Percentiles rank a stretch among this genome's conserved stretches.
These are phyloP conservation scores for Luffa acutangula DNA, from an alignment of 306 rosid genomes.

Conservation along the genomic window DNA sequence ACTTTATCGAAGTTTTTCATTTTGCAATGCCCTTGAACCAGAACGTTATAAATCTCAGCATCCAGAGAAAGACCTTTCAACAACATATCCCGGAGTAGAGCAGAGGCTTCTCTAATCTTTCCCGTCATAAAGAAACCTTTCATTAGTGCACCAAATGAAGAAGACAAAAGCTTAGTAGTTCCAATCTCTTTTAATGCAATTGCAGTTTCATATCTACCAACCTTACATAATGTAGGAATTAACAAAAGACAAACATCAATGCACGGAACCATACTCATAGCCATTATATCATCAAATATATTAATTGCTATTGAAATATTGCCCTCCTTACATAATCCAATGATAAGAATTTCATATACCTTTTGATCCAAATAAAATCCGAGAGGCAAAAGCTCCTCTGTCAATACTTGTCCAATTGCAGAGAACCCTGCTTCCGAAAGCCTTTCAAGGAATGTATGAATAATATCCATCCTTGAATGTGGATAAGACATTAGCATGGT, in stretches of 20 bases:
- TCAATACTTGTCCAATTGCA: conserved; percentile 24
- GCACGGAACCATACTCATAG: conserved; percentile 31
- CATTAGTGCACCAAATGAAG: conserved; percentile 35
- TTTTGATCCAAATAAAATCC: conserved; percentile 34
- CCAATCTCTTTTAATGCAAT: conserved; percentile 39
- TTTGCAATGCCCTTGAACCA: conserved; percentile 51
- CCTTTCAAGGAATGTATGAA: conserved; percentile 37
- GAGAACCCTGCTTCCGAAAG: conserved; percentile 39
- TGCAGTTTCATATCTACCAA: conserved; percentile 41
- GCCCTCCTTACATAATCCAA: conserved; percentile 40
- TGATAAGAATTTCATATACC: conserved; percentile 41
- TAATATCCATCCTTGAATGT: conserved; percentile 32
- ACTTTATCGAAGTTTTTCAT: conserved; percentile 36
- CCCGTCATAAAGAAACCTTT: conserved; percentile 41
- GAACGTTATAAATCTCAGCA: conserved; percentile 36
- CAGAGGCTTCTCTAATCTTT: conserved; percentile 35
- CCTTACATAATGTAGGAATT: conserved; percentile 53
- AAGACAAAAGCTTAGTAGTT: conserved; percentile 28
- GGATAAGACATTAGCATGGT: conserved; percentile 47
- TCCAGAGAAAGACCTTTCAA: conserved; percentile 33
- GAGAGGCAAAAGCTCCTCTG: conserved; percentile 34
- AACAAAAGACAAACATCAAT: conserved; percentile 40
- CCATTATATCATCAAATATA: conserved; percentile 45
- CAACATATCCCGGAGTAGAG: conserved; percentile 36
- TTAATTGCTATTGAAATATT: conserved; percentile 38